Evolutionary conservation across 805 yeast species (phyloP), one percentile per base, ranked within the genome.

Genomic region (Suhomyces faveliae): DNA sequence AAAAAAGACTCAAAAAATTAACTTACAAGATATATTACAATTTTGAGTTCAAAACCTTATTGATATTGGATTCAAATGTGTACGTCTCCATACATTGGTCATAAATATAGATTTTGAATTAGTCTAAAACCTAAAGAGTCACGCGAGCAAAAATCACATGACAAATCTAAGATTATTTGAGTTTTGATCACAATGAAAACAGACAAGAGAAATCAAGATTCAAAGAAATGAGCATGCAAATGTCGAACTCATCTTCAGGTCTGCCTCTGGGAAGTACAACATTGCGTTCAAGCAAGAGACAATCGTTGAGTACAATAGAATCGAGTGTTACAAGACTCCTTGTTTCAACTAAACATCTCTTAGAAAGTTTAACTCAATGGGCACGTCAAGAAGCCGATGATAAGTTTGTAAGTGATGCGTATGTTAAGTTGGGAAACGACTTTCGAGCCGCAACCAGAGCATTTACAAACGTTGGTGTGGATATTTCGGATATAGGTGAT

Each of bases 361-460:
- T 94, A n/a, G 96, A 89, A 58, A 78, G 88, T 13, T 70, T 94
- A 44, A 89, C 95, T 0, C 88, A 83, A 51, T 94, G 99, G 99
- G 91, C 98, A 1, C 76, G 81, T 51, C 81, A 80, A 19, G 76
- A 79, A n/a, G 90, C 89, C 5, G 77, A 84, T 20, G 98, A 91
- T 40, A 80, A 80, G 47, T 88, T 81, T 52, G 97, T 94, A 2
- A 89, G 96, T 2, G 89, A 90, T 58, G 87, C 90, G 3, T 94
- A 89, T 63, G 99, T 94, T 12, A 85, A 82, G 54, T 77, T 94
- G 23, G 99, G 99, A 0, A 94, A 91, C 60, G 97, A 92, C 65
- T 94, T 90, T 73, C 84, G 92, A 56, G 81, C 87, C 3, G 88
- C 95, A 0, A 83, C 91, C 19, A 78, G 89, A 50, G 87, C 95